phyloP scores from a whole-genome alignment of 108 stramenopile species.

The Aurantiochytrium sp. region DNA sequence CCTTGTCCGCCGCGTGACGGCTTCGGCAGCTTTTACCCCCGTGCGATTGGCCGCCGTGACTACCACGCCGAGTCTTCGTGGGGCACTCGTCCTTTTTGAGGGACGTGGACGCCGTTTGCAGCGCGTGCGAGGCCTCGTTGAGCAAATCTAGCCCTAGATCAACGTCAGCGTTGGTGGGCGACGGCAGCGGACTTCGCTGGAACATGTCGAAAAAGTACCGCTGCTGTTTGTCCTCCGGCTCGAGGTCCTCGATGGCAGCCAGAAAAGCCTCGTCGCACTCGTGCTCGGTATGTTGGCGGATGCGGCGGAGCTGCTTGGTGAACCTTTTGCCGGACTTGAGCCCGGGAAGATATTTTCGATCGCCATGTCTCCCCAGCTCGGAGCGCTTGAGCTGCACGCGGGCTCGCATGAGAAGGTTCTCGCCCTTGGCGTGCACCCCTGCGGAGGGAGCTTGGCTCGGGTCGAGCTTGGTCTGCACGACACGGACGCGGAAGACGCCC shows the following conservation, averaged over 20 bases:
- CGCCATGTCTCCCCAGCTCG: background rate
- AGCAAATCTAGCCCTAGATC: too few species aligned
- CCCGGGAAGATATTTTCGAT: background rate
- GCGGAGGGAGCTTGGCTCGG: background rate
- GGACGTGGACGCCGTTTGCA: too few species aligned
- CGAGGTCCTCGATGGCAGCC: background rate
- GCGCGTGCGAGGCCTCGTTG: too few species aligned
- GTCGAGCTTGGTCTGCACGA: constrained; percentile 14
- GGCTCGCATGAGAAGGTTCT: background rate
- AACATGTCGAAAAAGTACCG: background rate
- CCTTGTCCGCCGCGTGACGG: too few species aligned
- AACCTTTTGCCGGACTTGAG: background rate
- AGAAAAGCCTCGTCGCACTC: background rate
- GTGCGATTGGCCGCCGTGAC: too few species aligned
- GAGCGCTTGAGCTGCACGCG: constrained; percentile 13
- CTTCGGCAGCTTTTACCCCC: too few species aligned
- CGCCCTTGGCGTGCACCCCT: background rate
- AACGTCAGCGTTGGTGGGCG: background rate
- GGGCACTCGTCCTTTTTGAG: too few species aligned
- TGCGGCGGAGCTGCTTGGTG: background rate
- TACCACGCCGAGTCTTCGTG: too few species aligned
- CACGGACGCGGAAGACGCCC: background rate
- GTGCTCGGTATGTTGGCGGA: background rate
- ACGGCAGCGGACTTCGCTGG: background rate
- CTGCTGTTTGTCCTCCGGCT: background rate